A percentile compares a stretch with the other conserved stretches of the same genome.
Evolutionary conservation across 2,329 filamentous ascomycete genomes (phyloP).

Genomic region (Pleomassaria siparia): DNA sequence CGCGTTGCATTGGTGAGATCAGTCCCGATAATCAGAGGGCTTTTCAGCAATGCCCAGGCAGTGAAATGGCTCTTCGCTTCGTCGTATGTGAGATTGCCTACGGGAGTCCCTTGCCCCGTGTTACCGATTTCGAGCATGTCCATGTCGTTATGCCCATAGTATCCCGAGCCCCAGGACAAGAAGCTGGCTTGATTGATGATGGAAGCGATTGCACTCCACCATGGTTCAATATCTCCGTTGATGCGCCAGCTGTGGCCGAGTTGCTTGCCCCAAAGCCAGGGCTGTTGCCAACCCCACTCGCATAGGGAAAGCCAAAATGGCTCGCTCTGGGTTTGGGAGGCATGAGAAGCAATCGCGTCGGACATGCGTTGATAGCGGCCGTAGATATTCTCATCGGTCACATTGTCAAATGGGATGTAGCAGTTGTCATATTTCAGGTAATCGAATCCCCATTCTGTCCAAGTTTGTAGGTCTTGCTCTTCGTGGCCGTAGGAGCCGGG

Average conservation of each 20-base stretch:
- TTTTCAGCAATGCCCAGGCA: conserved; percentile 44
- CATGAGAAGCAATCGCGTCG: conserved; percentile 45
- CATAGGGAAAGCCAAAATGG: conserved; percentile 27
- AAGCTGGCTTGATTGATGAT: conserved; percentile 27
- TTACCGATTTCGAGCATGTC: conserved; percentile 47
- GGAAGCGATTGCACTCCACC: conserved; percentile 21
- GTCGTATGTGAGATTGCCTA: conserved; percentile 29
- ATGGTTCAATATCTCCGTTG: conserved; percentile 22
- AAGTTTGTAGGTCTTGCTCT: conserved; percentile 56
- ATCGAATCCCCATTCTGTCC: conserved; percentile 43
- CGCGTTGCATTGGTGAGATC: conserved; percentile 37
- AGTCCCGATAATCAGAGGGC: conserved; percentile 47
- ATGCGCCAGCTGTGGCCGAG: conserved; percentile 33
- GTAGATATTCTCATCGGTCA: conserved; percentile 29
- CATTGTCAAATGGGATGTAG: conserved; percentile 35
- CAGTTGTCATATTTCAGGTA: conserved; percentile 35
- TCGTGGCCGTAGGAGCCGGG: conserved; percentile 59
- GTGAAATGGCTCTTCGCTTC: conserved; percentile 41
- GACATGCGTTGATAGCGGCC: conserved; percentile 30
- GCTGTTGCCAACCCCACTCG: conserved; percentile 31
- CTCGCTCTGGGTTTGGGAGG: conserved; percentile 27
- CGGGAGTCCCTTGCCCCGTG: conserved; percentile 25
- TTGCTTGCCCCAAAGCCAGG: conserved; percentile 26
- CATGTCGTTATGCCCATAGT: conserved; percentile 42
- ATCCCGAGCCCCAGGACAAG: conserved; percentile 33